A percentile compares a stretch with the other conserved stretches of the same genome.
Conservation (phyloP, 1,139 yeast genomes). For the Petasospora rhodanensis region DNA sequence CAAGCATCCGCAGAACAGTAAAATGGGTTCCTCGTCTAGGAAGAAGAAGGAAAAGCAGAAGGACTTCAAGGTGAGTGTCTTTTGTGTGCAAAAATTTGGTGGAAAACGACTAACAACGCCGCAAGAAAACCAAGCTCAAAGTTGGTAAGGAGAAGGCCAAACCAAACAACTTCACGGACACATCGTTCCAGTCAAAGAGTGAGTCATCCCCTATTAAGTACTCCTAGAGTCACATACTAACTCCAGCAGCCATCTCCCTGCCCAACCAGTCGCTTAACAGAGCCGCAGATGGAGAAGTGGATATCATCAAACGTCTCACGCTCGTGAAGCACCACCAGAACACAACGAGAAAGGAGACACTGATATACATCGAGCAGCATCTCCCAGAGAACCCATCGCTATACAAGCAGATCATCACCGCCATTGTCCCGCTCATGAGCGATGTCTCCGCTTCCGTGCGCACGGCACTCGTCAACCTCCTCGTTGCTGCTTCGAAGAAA, state of each 20-base stretch:
- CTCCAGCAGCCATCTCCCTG: constrained; percentile 60
- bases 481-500: constrained; percentile 44
- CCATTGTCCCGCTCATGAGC: constrained; percentile 51
- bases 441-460: constrained; percentile 68
- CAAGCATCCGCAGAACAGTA: too few species aligned
- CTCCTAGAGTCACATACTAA: too few species aligned
- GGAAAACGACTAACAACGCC: constrained; percentile 4
- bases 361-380: constrained; percentile 44
- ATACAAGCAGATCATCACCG: constrained; percentile 53
- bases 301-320: constrained; percentile 54
- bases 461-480: constrained; percentile 47
- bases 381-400: constrained; percentile 47
- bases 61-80: constrained; percentile 49
- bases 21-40: constrained; percentile 53
- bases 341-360: constrained; percentile 69
- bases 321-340: constrained; percentile 76
- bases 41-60: constrained; percentile 66
- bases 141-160: constrained; percentile 81
- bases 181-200: constrained; percentile 76
- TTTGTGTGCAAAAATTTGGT: neutral
- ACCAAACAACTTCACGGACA: constrained; percentile 75
- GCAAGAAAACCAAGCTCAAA: constrained; percentile 66
- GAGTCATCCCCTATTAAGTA: too few species aligned
- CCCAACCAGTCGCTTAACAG: constrained; percentile 41
- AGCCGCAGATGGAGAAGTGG: constrained; percentile 34